These are phyloP conservation scores for Cardamine resedifolia DNA, from an alignment of 345 rosid species.

Conservation along the genomic window DNA sequence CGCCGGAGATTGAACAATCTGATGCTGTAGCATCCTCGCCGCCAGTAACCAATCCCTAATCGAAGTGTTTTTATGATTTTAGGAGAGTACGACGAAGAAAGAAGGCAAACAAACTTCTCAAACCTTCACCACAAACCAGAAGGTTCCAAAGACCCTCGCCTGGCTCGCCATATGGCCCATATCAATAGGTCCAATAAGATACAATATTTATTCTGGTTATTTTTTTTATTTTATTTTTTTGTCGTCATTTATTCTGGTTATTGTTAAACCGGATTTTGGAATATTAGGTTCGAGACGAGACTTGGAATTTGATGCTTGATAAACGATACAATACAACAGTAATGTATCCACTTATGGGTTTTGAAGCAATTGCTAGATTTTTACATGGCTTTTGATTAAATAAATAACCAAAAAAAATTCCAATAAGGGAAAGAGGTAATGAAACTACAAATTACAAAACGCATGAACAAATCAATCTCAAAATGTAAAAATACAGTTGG, in stretches of 20 bases:
- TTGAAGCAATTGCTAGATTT: not conserved
- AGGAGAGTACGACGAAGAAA: not conserved
- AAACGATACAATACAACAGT: not conserved
- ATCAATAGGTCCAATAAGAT: not conserved
- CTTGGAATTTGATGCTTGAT: not conserved
- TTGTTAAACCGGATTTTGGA: not conserved
- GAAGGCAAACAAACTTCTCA: not conserved
- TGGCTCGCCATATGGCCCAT: too few relatives aligned
- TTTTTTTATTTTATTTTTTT: too few relatives aligned
- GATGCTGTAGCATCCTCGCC: conserved; percentile 76
- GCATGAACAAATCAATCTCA: conserved; percentile 12
- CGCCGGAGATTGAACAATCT: conserved; percentile 81
- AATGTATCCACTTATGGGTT: not conserved
- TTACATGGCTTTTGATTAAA: conserved; percentile 16
- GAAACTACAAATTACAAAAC: conserved; percentile 20
- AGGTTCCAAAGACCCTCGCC: not conserved
- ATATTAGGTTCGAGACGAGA: not conserved
- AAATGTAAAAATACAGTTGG: conserved; percentile 9
- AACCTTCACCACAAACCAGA: not conserved
- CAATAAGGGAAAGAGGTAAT: not conserved
- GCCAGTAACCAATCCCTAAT: conserved; percentile 12
- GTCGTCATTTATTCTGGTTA: not conserved
- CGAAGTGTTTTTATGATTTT: not conserved
- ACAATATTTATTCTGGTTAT: not conserved
- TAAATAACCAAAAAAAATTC: conserved; percentile 5